phyloP scores from a whole-genome alignment of 768 basidiomycete genomes.

The Leccinum variicolor region DNA sequence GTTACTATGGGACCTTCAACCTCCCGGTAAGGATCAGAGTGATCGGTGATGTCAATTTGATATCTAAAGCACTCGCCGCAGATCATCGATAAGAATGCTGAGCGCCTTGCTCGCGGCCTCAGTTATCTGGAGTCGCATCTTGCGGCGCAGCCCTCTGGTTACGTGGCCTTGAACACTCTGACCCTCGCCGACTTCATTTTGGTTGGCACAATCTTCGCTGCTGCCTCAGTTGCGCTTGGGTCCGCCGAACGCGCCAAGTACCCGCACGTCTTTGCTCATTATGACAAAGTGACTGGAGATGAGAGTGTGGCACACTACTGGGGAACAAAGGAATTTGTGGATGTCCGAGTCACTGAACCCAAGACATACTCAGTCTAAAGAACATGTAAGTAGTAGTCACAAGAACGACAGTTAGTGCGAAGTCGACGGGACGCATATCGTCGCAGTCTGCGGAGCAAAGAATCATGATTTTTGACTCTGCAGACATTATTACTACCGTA shows the following conservation, averaged over 20 bases:
- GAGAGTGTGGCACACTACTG: conserved; percentile 10
- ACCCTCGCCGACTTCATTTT: conserved; percentile 21
- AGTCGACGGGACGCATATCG: not conserved
- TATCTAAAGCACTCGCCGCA: not conserved
- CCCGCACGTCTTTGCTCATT: conserved; percentile 17
- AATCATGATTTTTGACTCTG: no score
- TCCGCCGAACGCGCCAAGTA: conserved; percentile 13
- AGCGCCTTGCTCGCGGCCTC: conserved; percentile 3
- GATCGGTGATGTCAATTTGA: no score
- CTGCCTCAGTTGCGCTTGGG: conserved; percentile 6
- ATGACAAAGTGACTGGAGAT: conserved; percentile 16
- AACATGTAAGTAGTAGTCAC: not conserved
- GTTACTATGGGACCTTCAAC: not conserved
- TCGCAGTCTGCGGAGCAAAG: no score
- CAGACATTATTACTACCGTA: no score
- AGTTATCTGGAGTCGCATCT: conserved; percentile 16
- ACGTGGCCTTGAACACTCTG: conserved; percentile 10
- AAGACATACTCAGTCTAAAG: not conserved
- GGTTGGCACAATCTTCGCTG: conserved; percentile 2
- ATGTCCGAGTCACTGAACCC: conserved; percentile 3
- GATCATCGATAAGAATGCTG: not conserved
- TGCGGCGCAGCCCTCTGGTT: conserved; percentile 4
- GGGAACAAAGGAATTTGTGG: conserved; percentile 6
- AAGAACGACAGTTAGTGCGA: not conserved
- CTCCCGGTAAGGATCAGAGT: not conserved